Percentiles rank a stretch among this genome's conserved stretches.
These are phyloP conservation scores for Trypanosoma mega DNA, from an alignment of 208 protist genomes.

Conservation along the genomic window DNA sequence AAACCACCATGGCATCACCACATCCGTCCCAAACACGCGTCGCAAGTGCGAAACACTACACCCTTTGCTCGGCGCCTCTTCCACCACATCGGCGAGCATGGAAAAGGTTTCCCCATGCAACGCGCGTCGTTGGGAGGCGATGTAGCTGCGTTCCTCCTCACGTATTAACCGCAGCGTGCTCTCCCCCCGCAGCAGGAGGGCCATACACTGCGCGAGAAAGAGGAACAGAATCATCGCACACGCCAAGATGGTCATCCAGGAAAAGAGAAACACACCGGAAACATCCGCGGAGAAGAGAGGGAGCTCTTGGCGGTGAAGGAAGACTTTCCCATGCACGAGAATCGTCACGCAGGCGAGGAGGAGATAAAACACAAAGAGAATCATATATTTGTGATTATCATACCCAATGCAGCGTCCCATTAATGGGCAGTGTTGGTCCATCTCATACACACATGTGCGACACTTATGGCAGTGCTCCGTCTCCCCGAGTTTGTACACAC, in stretches of 20 bases:
- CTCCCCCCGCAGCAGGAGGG: constrained; percentile 27
- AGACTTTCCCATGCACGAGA: no score
- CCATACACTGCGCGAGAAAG: constrained; percentile 4
- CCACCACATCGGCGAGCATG: constrained; percentile 19
- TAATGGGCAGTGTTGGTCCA: constrained; percentile 72
- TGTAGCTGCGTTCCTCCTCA: constrained; percentile 17
- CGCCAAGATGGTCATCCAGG: no score
- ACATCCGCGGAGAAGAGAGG: no score
- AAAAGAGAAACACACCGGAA: no score
- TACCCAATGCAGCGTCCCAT: constrained; percentile 64
- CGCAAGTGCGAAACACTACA: constrained; percentile 32
- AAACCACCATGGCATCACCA: constrained; percentile 25
- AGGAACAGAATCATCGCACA: constrained; percentile 1
- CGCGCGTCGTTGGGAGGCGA: constrained; percentile 15
- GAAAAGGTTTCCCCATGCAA: constrained; percentile 13
- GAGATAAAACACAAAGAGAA: constrained; percentile 46
- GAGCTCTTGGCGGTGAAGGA: no score
- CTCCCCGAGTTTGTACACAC: constrained; percentile 54
- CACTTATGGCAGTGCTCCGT: constrained; percentile 75
- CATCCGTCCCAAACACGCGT: constrained; percentile 34
- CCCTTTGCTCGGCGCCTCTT: neutral
- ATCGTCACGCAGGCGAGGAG: neutral
- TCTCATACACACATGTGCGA: constrained; percentile 51
- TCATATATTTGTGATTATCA: constrained; percentile 70
- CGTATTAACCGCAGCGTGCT: constrained; percentile 20